A percentile compares a stretch with the other conserved stretches of the same genome.
Evolutionary conservation across 163 green algal genomes (phyloP).

Genomic region (Chlorella variabilis): DNA sequence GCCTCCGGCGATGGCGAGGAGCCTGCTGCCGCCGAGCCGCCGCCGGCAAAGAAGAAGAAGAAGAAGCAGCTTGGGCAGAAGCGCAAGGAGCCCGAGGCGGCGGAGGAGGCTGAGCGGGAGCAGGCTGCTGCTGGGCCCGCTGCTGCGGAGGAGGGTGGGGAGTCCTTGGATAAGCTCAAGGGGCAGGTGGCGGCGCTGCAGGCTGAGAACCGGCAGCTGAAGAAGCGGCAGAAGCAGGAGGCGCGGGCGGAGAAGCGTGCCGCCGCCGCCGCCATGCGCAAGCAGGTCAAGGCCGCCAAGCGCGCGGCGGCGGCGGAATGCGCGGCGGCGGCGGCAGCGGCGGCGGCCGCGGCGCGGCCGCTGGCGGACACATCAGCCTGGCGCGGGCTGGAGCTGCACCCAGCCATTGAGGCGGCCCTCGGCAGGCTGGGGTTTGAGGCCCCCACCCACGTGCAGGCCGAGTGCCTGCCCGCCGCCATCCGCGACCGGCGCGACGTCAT

Average conservation of each 20-base stretch:
- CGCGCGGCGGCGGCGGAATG: conserved; percentile 6
- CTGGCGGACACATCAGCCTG: conserved; percentile 59
- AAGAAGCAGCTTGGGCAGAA: conserved; percentile 26
- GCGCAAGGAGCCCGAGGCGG: conserved; percentile 27
- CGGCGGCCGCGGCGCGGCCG: background rate
- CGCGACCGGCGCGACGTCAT: conserved; percentile 86
- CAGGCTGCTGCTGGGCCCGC: background rate
- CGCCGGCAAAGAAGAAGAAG: conserved; percentile 21
- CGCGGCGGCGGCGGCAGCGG: background rate
- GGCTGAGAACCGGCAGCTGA: conserved; percentile 63
- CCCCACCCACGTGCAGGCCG: conserved; percentile 91
- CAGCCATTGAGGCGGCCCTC: conserved; percentile 57
- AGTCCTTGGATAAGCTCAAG: conserved; percentile 44
- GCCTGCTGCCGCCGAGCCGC: conserved; percentile 5
- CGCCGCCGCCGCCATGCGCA: background rate
- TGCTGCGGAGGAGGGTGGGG: background rate
- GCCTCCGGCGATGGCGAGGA: background rate
- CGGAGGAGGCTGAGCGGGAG: background rate
- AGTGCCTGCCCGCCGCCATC: conserved; percentile 87
- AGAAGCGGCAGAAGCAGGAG: conserved; percentile 40
- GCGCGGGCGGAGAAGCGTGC: conserved; percentile 22
- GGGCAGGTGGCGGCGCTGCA: conserved; percentile 56
- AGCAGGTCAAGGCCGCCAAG: conserved; percentile 25
- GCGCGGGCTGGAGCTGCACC: conserved; percentile 63
- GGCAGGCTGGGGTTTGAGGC: conserved; percentile 60